Evolutionary conservation across 495 filamentous ascomycete genomes (phyloP).

Genomic region (Haplographium delicatum): DNA sequence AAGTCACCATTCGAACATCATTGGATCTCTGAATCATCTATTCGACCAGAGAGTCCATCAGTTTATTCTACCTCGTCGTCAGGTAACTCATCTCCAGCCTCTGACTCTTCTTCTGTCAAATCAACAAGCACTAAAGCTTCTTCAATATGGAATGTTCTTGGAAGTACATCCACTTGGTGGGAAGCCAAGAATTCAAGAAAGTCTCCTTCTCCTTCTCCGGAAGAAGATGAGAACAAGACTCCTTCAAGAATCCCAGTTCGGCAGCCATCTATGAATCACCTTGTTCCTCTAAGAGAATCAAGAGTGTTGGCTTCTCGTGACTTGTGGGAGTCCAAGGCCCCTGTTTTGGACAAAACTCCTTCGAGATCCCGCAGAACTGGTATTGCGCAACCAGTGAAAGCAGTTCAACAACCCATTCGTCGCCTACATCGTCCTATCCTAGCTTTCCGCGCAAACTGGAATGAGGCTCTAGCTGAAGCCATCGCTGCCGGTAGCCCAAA

Average conservation of each 20-base stretch:
- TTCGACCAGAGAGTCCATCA: slow-evolving; percentile 21
- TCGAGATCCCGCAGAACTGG: slow-evolving; percentile 5
- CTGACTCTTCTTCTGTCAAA: slow-evolving; percentile 21
- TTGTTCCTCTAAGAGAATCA: slow-evolving; percentile 19
- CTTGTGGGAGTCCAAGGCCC: slow-evolving; percentile 13
- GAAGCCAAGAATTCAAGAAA: slow-evolving; percentile 12
- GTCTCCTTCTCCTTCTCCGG: not conserved
- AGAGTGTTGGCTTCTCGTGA: slow-evolving; percentile 18
- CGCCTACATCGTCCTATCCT: slow-evolving; percentile 11
- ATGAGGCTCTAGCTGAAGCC: slow-evolving; percentile 10
- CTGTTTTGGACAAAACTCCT: slow-evolving; percentile 5
- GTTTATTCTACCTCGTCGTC: slow-evolving; percentile 19
- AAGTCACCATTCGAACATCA: slow-evolving; percentile 16
- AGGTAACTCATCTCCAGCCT: slow-evolving; percentile 16
- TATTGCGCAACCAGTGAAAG: not conserved
- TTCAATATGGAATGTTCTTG: slow-evolving; percentile 16
- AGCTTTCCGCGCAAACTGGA: slow-evolving; percentile 14
- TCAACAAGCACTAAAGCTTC: slow-evolving; percentile 27
- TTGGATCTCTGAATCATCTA: slow-evolving; percentile 27
- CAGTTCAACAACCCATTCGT: slow-evolving; percentile 1
- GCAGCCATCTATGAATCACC: slow-evolving; percentile 4
- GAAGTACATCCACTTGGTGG: slow-evolving; percentile 11
- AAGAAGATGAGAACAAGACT: not conserved
- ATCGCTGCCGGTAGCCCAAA: slow-evolving; percentile 2
- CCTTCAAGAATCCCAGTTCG: slow-evolving; percentile 14